These are phyloP conservation scores for Fusarium sp. DNA, from an alignment of 2,329 filamentous ascomycete species.

Conservation along the genomic window DNA sequence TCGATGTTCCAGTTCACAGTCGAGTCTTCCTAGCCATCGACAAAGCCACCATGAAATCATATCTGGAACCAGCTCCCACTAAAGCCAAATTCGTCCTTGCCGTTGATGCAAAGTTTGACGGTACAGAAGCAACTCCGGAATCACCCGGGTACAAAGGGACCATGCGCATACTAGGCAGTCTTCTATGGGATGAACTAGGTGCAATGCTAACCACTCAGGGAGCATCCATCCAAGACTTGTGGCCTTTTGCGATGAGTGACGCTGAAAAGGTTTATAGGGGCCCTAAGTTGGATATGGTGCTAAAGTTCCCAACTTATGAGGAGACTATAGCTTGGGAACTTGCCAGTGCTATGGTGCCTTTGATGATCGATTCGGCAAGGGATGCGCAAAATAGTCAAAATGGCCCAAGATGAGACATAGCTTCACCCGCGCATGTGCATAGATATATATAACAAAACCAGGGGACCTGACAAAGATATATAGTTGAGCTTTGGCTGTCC, in stretches of 20 bases:
- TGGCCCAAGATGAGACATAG: background rate
- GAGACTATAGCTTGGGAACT: conserved; percentile 19
- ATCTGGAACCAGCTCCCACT: conserved; percentile 13
- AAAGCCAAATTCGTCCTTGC: conserved; percentile 37
- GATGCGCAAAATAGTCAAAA: background rate
- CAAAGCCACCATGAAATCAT: conserved; percentile 43
- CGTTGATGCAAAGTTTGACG: conserved; percentile 13
- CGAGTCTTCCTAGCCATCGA: conserved; percentile 41
- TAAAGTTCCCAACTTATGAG: conserved; percentile 16
- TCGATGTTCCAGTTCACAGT: background rate
- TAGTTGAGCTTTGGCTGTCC: background rate
- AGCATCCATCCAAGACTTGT: conserved; percentile 25
- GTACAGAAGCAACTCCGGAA: background rate
- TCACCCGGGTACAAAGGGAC: conserved; percentile 39
- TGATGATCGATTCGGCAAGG: background rate
- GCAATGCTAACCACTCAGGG: conserved; percentile 50
- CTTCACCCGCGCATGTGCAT: background rate
- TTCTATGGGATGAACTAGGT: conserved; percentile 44
- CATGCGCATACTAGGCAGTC: conserved; percentile 38
- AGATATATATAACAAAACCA: background rate
- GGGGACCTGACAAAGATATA: background rate
- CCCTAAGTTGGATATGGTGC: background rate
- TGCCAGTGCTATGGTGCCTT: conserved; percentile 5
- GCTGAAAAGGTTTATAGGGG: conserved; percentile 34
- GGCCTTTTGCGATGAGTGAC: conserved; percentile 42